These are phyloP conservation scores for Collybia sordida DNA, from an alignment of 768 basidiomycete species.

Conservation along the genomic window DNA sequence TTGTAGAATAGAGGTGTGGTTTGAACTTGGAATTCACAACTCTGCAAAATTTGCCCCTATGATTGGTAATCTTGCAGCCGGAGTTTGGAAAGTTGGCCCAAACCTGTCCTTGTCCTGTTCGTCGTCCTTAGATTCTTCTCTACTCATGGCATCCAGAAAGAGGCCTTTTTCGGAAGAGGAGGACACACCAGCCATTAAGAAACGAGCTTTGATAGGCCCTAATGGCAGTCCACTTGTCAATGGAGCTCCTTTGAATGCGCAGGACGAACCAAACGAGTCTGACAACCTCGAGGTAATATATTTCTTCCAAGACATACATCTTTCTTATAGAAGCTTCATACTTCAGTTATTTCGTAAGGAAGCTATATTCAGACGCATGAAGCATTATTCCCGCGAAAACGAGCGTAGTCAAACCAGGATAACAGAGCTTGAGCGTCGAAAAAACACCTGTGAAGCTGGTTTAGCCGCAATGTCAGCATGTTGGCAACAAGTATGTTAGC, in stretches of 20 bases:
- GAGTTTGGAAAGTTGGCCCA: conserved; percentile 35
- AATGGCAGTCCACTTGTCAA: conserved; percentile 57
- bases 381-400: conserved; percentile 75
- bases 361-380: conserved; percentile 84
- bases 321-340: conserved; percentile 12
- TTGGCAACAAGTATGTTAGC: conserved; percentile 66
- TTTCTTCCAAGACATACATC: conserved; percentile 11
- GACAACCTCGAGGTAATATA: conserved; percentile 64
- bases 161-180: conserved; percentile 53
- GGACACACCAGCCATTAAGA: conserved; percentile 50
- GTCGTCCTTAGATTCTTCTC: conserved; percentile 15
- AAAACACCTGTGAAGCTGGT: conserved; percentile 66
- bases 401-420: conserved; percentile 63
- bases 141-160: conserved; percentile 58
- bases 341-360: conserved; percentile 81
- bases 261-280: conserved; percentile 48
- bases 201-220: conserved; percentile 48
- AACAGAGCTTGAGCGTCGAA: conserved; percentile 63
- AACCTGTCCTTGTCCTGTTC: conserved; percentile 11
- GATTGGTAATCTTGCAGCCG: conserved; percentile 20
- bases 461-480: conserved; percentile 74
- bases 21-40: no score
- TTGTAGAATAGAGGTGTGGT: background rate
- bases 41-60: background rate
- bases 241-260: conserved; percentile 33